phyloP scores from a whole-genome alignment of 2,329 filamentous ascomycete species.

The Botrytis elliptica region DNA sequence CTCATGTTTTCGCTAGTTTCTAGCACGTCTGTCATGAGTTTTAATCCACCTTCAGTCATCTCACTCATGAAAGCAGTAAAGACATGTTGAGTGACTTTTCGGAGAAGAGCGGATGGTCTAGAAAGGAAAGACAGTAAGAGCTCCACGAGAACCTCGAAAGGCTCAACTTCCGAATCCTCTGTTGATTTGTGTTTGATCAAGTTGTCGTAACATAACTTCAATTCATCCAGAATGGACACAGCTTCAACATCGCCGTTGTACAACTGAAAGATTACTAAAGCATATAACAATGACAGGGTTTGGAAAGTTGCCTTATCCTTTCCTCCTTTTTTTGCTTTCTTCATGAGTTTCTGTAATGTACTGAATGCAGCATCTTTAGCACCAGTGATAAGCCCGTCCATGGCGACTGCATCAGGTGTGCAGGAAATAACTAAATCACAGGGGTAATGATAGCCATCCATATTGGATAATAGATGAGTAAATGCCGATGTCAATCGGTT shows the following conservation, averaged over 20 bases:
- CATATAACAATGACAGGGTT: slow-evolving; percentile 77
- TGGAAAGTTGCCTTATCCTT: slow-evolving; percentile 43
- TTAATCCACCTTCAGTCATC: slow-evolving; percentile 70
- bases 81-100: slow-evolving; percentile 82
- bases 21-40: slow-evolving; percentile 65
- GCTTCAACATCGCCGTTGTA: slow-evolving; percentile 89
- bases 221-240: slow-evolving; percentile 75
- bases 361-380: slow-evolving; percentile 53
- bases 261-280: slow-evolving; percentile 80
- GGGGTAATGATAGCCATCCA: slow-evolving; percentile 50
- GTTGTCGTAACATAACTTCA: slow-evolving; percentile 72
- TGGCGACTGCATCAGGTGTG: slow-evolving; percentile 45
- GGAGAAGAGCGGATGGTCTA: slow-evolving; percentile 78
- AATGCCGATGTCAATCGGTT: slow-evolving; percentile 58
- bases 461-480: slow-evolving; percentile 54
- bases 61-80: slow-evolving; percentile 79
- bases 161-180: slow-evolving; percentile 53
- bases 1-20: slow-evolving; percentile 75
- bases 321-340: slow-evolving; percentile 41
- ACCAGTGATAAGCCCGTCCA: slow-evolving; percentile 55
- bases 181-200: slow-evolving; percentile 48
- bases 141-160: slow-evolving; percentile 76
- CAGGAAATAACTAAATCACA: slow-evolving; percentile 34
- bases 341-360: slow-evolving; percentile 53
- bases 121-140: slow-evolving; percentile 88